Percentiles rank a stretch among this genome's conserved stretches.
Evolutionary conservation across 768 basidiomycete species (phyloP).

Genomic region (Amanita rimosa): DNA sequence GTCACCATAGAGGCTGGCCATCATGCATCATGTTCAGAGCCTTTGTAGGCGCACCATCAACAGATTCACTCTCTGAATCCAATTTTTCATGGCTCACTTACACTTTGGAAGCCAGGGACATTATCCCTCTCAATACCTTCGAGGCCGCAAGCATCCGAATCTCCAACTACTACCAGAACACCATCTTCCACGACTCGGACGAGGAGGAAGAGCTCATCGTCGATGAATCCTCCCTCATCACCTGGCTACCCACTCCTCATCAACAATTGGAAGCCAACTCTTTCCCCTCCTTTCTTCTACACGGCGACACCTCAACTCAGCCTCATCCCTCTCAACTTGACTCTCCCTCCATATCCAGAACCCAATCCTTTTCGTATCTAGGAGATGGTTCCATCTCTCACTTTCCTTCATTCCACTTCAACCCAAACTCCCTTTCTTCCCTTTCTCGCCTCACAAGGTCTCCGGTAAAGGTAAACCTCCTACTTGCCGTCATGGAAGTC

Average conservation of each 20-base stretch:
- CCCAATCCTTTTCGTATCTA: constrained; percentile 14
- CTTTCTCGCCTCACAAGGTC: constrained; percentile 27
- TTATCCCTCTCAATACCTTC: constrained; percentile 26
- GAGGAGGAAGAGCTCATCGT: constrained; percentile 11
- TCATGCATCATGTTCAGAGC: constrained; percentile 25
- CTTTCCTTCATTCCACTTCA: constrained; percentile 71
- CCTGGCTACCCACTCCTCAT: constrained; percentile 43
- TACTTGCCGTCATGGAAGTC: constrained; percentile 63
- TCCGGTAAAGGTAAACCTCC: constrained; percentile 36
- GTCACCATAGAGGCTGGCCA: too few species aligned
- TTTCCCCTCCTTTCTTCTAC: constrained; percentile 18
- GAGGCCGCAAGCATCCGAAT: constrained; percentile 62
- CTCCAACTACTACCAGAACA: constrained; percentile 58
- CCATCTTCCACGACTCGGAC: constrained; percentile 51
- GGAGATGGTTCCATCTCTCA: constrained; percentile 50
- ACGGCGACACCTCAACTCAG: not conserved
- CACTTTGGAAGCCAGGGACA: not conserved
- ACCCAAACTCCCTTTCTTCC: constrained; percentile 43
- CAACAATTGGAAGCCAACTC: not conserved
- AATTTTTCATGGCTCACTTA: constrained; percentile 24
- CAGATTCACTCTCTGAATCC: constrained; percentile 15
- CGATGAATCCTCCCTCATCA: constrained; percentile 39
- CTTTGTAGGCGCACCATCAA: constrained; percentile 41
- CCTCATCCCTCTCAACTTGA: not conserved
- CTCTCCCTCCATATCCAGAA: constrained; percentile 13